phyloP scores from a whole-genome alignment of 2,329 filamentous ascomycete genomes.

The Paraconiothyrium sp. region DNA sequence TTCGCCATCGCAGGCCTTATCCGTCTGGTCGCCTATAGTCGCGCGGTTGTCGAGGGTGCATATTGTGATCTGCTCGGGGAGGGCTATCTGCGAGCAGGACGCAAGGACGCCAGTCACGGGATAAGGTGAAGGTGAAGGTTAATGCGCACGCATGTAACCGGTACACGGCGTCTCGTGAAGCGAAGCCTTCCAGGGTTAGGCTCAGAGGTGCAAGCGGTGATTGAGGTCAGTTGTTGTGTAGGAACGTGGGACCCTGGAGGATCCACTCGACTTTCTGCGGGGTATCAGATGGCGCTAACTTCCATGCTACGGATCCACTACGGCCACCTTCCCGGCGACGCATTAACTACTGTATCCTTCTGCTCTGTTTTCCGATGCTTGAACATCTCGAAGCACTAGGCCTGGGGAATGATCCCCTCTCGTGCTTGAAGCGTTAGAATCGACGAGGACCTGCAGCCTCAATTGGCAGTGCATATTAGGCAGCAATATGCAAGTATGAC shows the following conservation, averaged over 20 bases:
- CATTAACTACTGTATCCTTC: background rate
- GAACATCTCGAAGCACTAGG: too few relatives aligned
- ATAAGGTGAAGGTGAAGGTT: background rate
- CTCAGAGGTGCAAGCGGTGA: background rate
- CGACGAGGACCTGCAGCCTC: too few relatives aligned
- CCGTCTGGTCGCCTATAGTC: background rate
- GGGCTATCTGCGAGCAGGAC: background rate
- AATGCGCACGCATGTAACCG: background rate
- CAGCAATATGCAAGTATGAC: too few relatives aligned
- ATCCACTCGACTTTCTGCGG: slow-evolving; percentile 1
- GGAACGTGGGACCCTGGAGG: background rate
- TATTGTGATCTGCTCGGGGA: slow-evolving; percentile 2
- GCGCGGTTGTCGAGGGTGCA: slow-evolving; percentile 1
- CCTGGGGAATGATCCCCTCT: too few relatives aligned
- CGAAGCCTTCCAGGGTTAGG: background rate
- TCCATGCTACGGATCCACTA: background rate
- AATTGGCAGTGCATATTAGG: too few relatives aligned
- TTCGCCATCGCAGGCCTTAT: slow-evolving; percentile 8
- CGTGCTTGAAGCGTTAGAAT: too few relatives aligned
- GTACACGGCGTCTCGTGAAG: background rate
- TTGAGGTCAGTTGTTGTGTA: background rate
- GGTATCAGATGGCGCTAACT: slow-evolving; percentile 1
- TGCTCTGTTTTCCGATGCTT: background rate
- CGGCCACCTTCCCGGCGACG: background rate
- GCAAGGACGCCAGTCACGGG: background rate